Percentiles rank a stretch among this genome's conserved stretches.
These are phyloP conservation scores for Dactylellina haptotyla DNA, from an alignment of 2,329 filamentous ascomycete genomes.

Conservation along the genomic window DNA sequence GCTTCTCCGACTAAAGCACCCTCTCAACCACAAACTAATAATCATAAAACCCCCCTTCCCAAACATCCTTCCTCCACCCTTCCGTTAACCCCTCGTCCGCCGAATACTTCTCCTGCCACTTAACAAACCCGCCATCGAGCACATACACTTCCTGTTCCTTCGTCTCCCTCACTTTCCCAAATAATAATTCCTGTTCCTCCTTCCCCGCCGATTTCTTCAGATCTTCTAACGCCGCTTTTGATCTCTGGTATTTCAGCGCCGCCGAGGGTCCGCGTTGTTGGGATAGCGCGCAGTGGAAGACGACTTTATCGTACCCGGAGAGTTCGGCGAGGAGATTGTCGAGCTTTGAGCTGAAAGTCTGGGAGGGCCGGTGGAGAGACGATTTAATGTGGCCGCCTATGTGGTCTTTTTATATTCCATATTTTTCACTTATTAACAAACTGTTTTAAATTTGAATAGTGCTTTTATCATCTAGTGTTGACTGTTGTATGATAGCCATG, in stretches of 20 bases:
- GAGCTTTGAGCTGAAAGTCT: constrained; percentile 77
- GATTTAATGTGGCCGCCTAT: constrained; percentile 72
- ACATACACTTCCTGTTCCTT: constrained; percentile 78
- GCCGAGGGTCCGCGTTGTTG: constrained; percentile 89
- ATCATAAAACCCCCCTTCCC: constrained; percentile 70
- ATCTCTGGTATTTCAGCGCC: constrained; percentile 78
- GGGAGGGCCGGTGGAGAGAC: constrained; percentile 78
- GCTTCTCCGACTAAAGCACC: too few relatives aligned
- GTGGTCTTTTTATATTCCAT: constrained; percentile 49
- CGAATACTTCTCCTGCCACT: constrained; percentile 88
- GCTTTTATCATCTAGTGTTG: too few relatives aligned
- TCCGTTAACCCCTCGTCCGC: constrained; percentile 83
- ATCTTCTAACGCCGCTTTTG: constrained; percentile 67
- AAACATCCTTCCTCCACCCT: constrained; percentile 83
- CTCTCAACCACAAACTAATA: background rate
- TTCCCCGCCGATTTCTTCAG: constrained; percentile 58
- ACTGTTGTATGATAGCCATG: background rate
- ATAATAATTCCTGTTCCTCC: constrained; percentile 56
- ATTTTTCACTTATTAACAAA: too few relatives aligned
- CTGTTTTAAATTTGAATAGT: too few relatives aligned
- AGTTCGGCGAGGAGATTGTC: constrained; percentile 84
- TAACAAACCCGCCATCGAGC: constrained; percentile 82
- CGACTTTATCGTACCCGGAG: constrained; percentile 79
- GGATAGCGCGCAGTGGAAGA: constrained; percentile 93
- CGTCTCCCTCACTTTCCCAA: constrained; percentile 55